phyloP scores from a whole-genome alignment of 2,329 filamentous ascomycete genomes.

The Sclerotinia nivalis region DNA sequence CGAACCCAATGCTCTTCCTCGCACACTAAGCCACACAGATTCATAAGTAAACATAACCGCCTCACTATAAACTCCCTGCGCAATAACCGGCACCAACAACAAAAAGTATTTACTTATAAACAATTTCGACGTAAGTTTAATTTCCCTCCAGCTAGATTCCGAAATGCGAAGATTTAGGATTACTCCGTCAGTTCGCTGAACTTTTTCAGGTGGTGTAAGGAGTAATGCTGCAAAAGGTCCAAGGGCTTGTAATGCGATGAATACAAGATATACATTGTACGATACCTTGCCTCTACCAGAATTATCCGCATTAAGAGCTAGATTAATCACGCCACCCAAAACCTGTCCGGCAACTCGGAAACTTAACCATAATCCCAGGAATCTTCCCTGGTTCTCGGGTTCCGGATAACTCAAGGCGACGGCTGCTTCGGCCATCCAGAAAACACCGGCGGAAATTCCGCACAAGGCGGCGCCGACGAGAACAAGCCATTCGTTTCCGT shows the following conservation, averaged over 20 bases:
- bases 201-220: slow-evolving; percentile 59
- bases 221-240: slow-evolving; percentile 66
- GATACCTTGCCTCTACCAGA: slow-evolving; percentile 64
- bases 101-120: slow-evolving; percentile 64
- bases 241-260: slow-evolving; percentile 67
- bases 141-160: slow-evolving; percentile 57
- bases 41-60: slow-evolving; percentile 73
- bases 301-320: slow-evolving; percentile 62
- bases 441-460: slow-evolving; percentile 58
- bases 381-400: slow-evolving; percentile 63
- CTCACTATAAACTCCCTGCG: slow-evolving; percentile 69
- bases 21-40: slow-evolving; percentile 67
- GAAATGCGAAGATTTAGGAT: slow-evolving; percentile 60
- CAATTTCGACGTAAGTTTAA: slow-evolving; percentile 58
- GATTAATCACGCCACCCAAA: slow-evolving; percentile 69
- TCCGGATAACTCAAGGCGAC: slow-evolving; percentile 74
- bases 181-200: slow-evolving; percentile 65
- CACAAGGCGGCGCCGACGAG: slow-evolving; percentile 51
- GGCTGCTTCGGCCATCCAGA: slow-evolving; percentile 75
- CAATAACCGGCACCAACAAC: slow-evolving; percentile 66
- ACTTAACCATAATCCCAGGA: slow-evolving; percentile 68
- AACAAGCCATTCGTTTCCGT: slow-evolving; percentile 66
- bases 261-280: slow-evolving; percentile 67
- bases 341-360: slow-evolving; percentile 64
- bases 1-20: slow-evolving; percentile 67